Evolutionary conservation across 768 basidiomycete species (phyloP).

Genomic region (Russula vinacea): DNA sequence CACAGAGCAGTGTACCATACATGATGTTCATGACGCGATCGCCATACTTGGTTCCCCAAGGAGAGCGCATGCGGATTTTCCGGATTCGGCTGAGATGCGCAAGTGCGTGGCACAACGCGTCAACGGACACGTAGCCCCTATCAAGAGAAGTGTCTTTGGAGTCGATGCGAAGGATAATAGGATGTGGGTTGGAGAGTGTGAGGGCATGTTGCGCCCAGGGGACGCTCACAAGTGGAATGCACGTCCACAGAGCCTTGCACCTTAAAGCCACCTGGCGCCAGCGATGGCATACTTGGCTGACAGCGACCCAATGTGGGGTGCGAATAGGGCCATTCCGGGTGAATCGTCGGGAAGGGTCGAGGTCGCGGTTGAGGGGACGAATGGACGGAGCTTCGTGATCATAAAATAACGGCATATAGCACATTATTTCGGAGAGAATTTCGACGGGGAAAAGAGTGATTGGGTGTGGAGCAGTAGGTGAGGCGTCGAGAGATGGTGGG

Average conservation of each 20-base stretch:
- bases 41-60: conserved; percentile 25
- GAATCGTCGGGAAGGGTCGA: conserved; percentile 20
- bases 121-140: conserved; percentile 21
- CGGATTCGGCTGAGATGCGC: conserved; percentile 7
- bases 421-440: conserved; percentile 25
- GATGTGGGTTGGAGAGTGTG: conserved; percentile 20
- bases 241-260: conserved; percentile 24
- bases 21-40: conserved; percentile 19
- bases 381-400: conserved; percentile 20
- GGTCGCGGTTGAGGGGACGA: conserved; percentile 12
- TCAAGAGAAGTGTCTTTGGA: conserved; percentile 20
- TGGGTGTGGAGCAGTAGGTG: conserved; percentile 1
- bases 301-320: conserved; percentile 27
- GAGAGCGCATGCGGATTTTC: conserved; percentile 14
- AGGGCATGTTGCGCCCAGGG: conserved; percentile 20
- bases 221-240: conserved; percentile 19
- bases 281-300: conserved; percentile 24
- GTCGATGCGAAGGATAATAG: conserved; percentile 17
- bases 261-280: conserved; percentile 25
- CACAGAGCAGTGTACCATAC: conserved; percentile 6
- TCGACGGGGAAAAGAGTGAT: conserved; percentile 18
- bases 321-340: conserved; percentile 20
- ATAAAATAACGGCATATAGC: conserved; percentile 21
- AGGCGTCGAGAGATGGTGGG: background rate
- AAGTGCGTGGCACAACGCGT: conserved; percentile 15